Conservation (phyloP, 2,329 filamentous ascomycete genomes). For the Epichloe uncinata region DNA sequence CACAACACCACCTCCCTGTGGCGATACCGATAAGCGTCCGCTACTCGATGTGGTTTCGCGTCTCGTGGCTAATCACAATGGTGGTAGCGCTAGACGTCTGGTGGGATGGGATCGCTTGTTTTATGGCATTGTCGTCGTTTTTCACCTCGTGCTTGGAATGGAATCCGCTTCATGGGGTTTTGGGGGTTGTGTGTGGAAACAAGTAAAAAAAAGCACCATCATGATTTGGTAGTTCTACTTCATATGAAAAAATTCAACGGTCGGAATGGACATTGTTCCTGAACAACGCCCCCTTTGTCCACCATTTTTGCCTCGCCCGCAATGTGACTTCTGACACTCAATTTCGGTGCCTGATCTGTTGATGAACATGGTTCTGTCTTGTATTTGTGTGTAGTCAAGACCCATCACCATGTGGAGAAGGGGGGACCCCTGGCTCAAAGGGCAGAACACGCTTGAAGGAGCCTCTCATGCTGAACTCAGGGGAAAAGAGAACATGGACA, state of each 20-base stretch:
- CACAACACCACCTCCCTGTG: slow-evolving; percentile 99
- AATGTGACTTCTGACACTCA: too few relatives aligned
- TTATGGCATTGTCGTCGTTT: slow-evolving; percentile 6
- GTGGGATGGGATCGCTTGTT: slow-evolving; percentile 3
- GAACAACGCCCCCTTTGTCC: not conserved
- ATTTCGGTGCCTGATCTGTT: too few relatives aligned
- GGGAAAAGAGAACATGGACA: too few relatives aligned
- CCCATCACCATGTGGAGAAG: too few relatives aligned
- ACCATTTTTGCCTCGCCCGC: too few relatives aligned
- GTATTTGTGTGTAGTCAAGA: too few relatives aligned
- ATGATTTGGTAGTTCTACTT: slow-evolving; percentile 4
- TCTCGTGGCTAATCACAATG: not conserved
- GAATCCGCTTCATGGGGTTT: slow-evolving; percentile 2
- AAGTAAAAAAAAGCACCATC: slow-evolving; percentile 1
- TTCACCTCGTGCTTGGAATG: slow-evolving; percentile 4
- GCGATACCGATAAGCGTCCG: slow-evolving; percentile 70
- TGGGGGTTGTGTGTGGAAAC: not conserved
- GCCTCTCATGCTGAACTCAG: too few relatives aligned
- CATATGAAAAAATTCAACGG: slow-evolving; percentile 11
- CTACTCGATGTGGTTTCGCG: slow-evolving; percentile 1
- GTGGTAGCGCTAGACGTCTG: not conserved
- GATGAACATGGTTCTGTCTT: too few relatives aligned
- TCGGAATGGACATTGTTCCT: slow-evolving; percentile 19
- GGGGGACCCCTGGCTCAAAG: too few relatives aligned
- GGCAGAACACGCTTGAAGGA: too few relatives aligned